Evolutionary conservation across 73 alveolate genomes (phyloP), one percentile per base, ranked within the genome.

Genomic region (Paramecium primaurelia): DNA sequence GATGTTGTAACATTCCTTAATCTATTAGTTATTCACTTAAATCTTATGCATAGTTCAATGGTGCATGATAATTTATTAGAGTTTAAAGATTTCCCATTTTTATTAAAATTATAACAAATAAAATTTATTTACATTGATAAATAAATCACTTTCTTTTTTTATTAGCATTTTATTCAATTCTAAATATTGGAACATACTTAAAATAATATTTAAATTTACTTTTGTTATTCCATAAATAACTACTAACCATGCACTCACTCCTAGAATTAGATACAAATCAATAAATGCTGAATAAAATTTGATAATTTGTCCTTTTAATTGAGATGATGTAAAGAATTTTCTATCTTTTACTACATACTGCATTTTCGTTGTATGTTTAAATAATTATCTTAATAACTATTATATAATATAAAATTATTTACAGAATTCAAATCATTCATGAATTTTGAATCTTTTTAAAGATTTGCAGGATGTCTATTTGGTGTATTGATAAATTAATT

Each of bases 141-240:
- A 64, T 64, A 64, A 54, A 64, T 64, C 84, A 64, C 22, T 28
- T 64, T 34, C 47, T 64, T 64, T 64, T 64, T 34, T 64, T 64
- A 64, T 34, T 20, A 14, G 47, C 84, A 64, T 64, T 64, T 9
- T 28, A 28, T 64, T 32, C 84, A 64, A 25, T n/a, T 64, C 84
- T 64, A 64, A 73, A 73, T 73, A 40, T 16, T 73, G 87, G 87
- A 73, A 73, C 59, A 73, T 73, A 73, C 87, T 73, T 37, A 38
- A 71, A 16, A 34, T 22, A 36, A 38, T 16, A 73, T 16, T 37
- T 10, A 4, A 14, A 73, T 30, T 32, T 73, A 73, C 87, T 44
- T 73, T 73, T 37, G 59, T 4, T 32, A 73, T 44, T 10, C 37
- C 59, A 73, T 73, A 73, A 18, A 73, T 37, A n/a, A 73, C 59